Base-by-base conservation (phyloP, 441 rosid genomes). In the Heliophila coronopifolia region DNA sequence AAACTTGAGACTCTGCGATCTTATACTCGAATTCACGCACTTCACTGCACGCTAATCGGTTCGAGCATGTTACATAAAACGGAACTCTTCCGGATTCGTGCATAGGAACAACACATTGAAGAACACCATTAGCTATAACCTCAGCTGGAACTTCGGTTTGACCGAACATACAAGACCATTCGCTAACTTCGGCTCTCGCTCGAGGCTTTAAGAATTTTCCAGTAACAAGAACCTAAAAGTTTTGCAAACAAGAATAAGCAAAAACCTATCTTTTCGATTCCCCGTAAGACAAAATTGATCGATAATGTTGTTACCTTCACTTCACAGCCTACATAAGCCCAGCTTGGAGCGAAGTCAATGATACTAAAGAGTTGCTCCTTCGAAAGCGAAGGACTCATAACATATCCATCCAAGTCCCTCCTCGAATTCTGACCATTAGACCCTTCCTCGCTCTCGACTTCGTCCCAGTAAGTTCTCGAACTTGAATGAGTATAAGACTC, bases 111-210 rank as follows among this genome's bases (percentile, higher is more conserved):
- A 56, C 70, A 67, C 95, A 91, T 42, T 75, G 63, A 51, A 91
- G 86, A 58, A 83, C 78, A 56, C 96, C 94, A 74, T 76, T 80
- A 32, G 88, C 85, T 50, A 87, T 61, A 50, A 83, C 67, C 46
- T 87, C 81, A 15, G 93, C 95, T 26, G 79, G 91, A 72, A 87
- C 96, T 79, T 91, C 96, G 48, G 84, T 74, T 75, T 91, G 93
- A 19, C 96, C 96, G 74, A 91, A 87, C 95, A 91, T 91, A 70
- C 95, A 87, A 27, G 91, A 87, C 95, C 93, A 87, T 32, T 74
- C 69, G 42, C 61, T 65, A 4, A 42, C 67, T 67, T 67, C 69
- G 33, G 64, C 73, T 57, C 76, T 90, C 63, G 79, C 72, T 55
- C 25, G 69, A 58, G 64, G 64, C 66, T 69, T 78, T 69, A 84